A percentile compares a stretch with the other conserved stretches of the same genome.
These are phyloP conservation scores for Leucoagaricus sp. DNA, from an alignment of 1,284 basidiomycete species.

Conservation along the genomic window DNA sequence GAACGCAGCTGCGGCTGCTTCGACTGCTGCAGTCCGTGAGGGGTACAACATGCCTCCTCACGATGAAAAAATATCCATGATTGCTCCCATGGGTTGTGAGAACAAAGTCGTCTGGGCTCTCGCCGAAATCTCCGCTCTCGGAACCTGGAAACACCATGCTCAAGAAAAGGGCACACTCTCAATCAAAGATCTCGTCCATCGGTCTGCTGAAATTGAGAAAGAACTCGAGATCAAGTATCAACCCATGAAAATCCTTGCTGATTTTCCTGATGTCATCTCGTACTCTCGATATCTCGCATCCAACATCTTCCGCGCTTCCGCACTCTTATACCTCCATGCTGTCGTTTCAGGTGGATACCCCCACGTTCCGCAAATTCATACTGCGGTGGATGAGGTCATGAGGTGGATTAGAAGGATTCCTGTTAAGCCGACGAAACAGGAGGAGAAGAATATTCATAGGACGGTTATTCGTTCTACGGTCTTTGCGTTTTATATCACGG, in stretches of 20 bases:
- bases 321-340: slow-evolving; percentile 69
- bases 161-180: slow-evolving; percentile 45
- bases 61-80: slow-evolving; percentile 54
- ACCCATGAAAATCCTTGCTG: slow-evolving; percentile 13
- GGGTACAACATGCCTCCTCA: no score
- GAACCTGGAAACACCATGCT: slow-evolving; percentile 60
- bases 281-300: slow-evolving; percentile 55
- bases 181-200: slow-evolving; percentile 56
- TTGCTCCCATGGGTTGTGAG: slow-evolving; percentile 83
- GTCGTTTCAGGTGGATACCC: slow-evolving; percentile 72
- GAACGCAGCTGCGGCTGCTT: background rate
- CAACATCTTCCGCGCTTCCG: slow-evolving; percentile 74
- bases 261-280: slow-evolving; percentile 18
- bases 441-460: slow-evolving; percentile 40
- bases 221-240: slow-evolving; percentile 31
- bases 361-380: slow-evolving; percentile 57
- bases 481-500: slow-evolving; percentile 73
- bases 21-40: background rate
- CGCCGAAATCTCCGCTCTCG: slow-evolving; percentile 69
- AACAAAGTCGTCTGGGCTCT: slow-evolving; percentile 76
- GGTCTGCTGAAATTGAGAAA: slow-evolving; percentile 54
- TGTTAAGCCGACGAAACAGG: slow-evolving; percentile 9
- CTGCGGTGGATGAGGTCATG: slow-evolving; percentile 58
- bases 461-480: slow-evolving; percentile 76
- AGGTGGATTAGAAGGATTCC: slow-evolving; percentile 39